Percentiles rank a stretch among this genome's conserved stretches.
These are phyloP conservation scores for Mycena vulgaris DNA, from an alignment of 768 basidiomycete species.

Conservation along the genomic window DNA sequence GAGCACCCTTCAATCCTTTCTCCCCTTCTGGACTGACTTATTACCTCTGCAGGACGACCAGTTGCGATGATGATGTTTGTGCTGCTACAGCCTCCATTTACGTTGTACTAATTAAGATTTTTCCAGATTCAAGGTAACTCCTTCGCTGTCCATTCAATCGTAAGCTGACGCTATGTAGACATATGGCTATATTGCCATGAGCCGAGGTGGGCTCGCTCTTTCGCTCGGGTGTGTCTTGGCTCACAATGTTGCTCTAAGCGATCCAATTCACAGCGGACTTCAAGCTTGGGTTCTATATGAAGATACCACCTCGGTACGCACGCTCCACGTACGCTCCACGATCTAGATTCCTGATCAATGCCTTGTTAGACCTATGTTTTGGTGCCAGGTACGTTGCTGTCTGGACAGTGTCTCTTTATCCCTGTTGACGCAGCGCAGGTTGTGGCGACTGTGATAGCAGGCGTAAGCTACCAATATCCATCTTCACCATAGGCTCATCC, in stretches of 20 bases:
- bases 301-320: conserved; percentile 70
- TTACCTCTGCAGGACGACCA: too few relatives aligned
- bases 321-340: conserved; percentile 63
- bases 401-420: not conserved
- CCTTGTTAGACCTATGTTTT: conserved; percentile 68
- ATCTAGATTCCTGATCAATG: conserved; percentile 2
- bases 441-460: conserved; percentile 71
- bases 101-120: not conserved
- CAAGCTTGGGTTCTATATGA: conserved; percentile 84
- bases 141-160: not conserved
- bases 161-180: conserved; percentile 54
- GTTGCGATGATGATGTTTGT: conserved; percentile 82
- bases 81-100: conserved; percentile 1
- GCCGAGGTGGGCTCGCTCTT: conserved; percentile 53
- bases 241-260: conserved; percentile 59
- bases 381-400: conserved; percentile 63
- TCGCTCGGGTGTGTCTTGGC: not conserved
- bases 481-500: not conserved
- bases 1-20: too few relatives aligned
- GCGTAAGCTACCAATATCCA: conserved; percentile 40
- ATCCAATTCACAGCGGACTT: conserved; percentile 82
- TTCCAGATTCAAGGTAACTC: conserved; percentile 57
- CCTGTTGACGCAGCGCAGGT: conserved; percentile 47
- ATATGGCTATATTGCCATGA: conserved; percentile 78
- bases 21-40: too few relatives aligned